A percentile compares a stretch with the other conserved stretches of the same genome.
Conservation (phyloP, 768 basidiomycete genomes). For the Kwoniella shandongensis region DNA sequence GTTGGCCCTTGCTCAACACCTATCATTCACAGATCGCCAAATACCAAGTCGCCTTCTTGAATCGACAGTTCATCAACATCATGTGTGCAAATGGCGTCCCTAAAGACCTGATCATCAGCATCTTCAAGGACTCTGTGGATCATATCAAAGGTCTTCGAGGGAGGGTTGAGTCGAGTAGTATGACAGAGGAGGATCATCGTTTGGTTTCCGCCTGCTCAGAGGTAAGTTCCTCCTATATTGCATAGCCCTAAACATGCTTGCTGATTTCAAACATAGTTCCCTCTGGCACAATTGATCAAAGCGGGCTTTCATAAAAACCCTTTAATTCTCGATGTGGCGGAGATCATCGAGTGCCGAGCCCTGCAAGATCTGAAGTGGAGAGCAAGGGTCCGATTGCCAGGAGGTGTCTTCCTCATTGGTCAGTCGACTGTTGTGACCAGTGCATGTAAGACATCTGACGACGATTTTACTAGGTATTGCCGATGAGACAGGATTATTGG, state of each 20-base stretch:
- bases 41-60: constrained; percentile 48
- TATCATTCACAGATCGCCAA: constrained; percentile 36
- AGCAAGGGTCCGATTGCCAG: constrained; percentile 43
- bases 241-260: not conserved
- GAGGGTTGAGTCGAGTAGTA: constrained; percentile 21
- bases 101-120: constrained; percentile 38
- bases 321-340: constrained; percentile 41
- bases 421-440: no score
- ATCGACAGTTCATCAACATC: constrained; percentile 52
- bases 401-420: constrained; percentile 52
- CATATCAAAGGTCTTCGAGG: constrained; percentile 36
- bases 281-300: constrained; percentile 36
- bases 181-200: constrained; percentile 32
- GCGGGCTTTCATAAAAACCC: constrained; percentile 48
- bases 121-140: constrained; percentile 45
- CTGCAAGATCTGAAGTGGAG: constrained; percentile 52
- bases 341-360: constrained; percentile 45
- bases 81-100: constrained; percentile 47
- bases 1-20: constrained; percentile 2
- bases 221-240: constrained; percentile 2
- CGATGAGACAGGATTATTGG: constrained; percentile 44
- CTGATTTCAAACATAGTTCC: no score
- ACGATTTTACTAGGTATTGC: constrained; percentile 36
- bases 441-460: not conserved
- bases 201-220: constrained; percentile 35